Evolutionary conservation across 2,329 filamentous ascomycete species (phyloP).

Genomic region (Epicoccum sorghinum): DNA sequence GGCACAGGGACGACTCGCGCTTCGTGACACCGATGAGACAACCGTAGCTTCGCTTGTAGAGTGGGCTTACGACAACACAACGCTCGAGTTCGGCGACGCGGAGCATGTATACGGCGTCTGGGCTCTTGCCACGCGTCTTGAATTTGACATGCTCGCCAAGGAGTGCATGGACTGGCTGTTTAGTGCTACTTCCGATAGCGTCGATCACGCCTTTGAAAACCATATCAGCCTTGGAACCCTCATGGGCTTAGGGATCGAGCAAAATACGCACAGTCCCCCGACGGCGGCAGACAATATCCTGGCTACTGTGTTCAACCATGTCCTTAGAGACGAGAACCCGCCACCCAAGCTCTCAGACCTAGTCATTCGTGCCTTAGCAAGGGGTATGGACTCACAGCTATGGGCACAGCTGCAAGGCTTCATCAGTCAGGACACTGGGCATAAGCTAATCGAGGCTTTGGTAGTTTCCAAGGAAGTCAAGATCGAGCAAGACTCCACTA

Average conservation of each 20-base stretch:
- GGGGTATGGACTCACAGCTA: conserved; percentile 16
- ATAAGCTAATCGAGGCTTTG: conserved; percentile 16
- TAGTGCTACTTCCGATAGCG: background rate
- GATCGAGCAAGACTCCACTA: background rate
- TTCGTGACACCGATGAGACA: conserved; percentile 9
- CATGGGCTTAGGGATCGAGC: background rate
- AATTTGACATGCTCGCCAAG: conserved; percentile 17
- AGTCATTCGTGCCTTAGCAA: conserved; percentile 21
- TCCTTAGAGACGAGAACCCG: conserved; percentile 17
- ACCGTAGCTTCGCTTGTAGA: conserved; percentile 21
- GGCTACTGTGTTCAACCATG: conserved; percentile 23
- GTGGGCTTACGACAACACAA: conserved; percentile 24
- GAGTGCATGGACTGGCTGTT: conserved; percentile 22
- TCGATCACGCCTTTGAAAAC: conserved; percentile 5
- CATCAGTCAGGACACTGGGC: conserved; percentile 5
- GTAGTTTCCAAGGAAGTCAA: conserved; percentile 10
- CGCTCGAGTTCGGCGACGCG: conserved; percentile 5
- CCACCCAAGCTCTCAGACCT: conserved; percentile 21
- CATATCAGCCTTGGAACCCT: conserved; percentile 15
- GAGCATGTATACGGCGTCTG: conserved; percentile 23
- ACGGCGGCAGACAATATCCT: conserved; percentile 9
- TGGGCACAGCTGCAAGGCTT: conserved; percentile 10
- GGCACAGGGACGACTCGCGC: conserved; percentile 24
- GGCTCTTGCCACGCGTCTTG: conserved; percentile 21
- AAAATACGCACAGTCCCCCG: background rate